Percentiles rank a stretch among this genome's conserved stretches.
Conservation (phyloP, 2,329 filamentous ascomycete genomes). For the Fonsecaea multimorphosa region DNA sequence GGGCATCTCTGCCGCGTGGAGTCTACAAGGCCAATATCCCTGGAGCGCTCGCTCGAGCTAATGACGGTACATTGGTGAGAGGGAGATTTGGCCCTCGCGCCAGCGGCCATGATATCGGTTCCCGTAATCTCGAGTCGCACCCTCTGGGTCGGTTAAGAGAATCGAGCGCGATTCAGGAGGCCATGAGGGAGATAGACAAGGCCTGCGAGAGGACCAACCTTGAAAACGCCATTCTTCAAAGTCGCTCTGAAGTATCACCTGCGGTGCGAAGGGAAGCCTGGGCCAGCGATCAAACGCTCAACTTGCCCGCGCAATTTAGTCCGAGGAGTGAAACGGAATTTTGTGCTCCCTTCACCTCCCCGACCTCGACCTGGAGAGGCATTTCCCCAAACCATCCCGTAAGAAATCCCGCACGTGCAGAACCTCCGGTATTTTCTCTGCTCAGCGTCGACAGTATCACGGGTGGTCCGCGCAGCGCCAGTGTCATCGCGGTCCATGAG, state of each 20-base stretch:
- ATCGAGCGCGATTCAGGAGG: conserved; percentile 21
- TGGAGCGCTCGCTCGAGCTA: conserved; percentile 45
- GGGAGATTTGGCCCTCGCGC: conserved; percentile 49
- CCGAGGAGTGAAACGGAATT: not conserved
- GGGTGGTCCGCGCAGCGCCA: not conserved
- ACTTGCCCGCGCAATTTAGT: not conserved
- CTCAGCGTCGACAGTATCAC: not conserved
- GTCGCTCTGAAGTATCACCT: not conserved
- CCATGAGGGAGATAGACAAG: conserved; percentile 31
- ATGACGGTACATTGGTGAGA: conserved; percentile 50
- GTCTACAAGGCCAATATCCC: conserved; percentile 32
- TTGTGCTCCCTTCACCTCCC: not conserved
- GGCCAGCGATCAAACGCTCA: not conserved
- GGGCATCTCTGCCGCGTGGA: conserved; percentile 30
- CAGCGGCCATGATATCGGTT: conserved; percentile 50
- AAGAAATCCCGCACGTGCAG: not conserved
- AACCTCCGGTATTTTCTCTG: not conserved
- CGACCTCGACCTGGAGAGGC: not conserved
- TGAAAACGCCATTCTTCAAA: conserved; percentile 1
- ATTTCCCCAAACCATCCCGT: not conserved
- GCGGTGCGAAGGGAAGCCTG: not conserved
- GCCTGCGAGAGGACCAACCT: conserved; percentile 25
- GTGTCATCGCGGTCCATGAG: conserved; percentile 7
- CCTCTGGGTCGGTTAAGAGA: conserved; percentile 27
- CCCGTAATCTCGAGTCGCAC: conserved; percentile 33